phyloP scores from a whole-genome alignment of 768 basidiomycete species.

The Lepiota subincarnata region DNA sequence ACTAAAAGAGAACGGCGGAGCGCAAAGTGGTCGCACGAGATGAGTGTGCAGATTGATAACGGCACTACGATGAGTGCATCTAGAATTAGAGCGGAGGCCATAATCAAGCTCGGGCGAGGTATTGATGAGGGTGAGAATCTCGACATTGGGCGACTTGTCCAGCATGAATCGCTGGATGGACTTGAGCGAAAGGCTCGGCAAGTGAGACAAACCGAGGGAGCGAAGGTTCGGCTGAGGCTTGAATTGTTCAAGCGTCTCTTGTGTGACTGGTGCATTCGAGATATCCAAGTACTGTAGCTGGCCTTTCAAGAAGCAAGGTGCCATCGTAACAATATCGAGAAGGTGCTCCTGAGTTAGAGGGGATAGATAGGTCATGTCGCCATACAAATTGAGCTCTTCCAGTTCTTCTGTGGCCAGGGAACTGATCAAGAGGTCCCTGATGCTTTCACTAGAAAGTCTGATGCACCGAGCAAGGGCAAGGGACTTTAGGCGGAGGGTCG shows the following conservation, averaged over 20 bases:
- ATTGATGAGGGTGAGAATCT: constrained; percentile 77
- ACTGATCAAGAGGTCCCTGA: constrained; percentile 67
- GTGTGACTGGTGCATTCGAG: constrained; percentile 74
- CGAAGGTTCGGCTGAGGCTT: constrained; percentile 70
- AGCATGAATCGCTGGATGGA: constrained; percentile 66
- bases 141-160: constrained; percentile 68
- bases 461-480: constrained; percentile 86
- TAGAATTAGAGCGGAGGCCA: constrained; percentile 35
- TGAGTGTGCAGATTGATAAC: constrained; percentile 73
- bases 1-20: constrained; percentile 70
- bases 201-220: constrained; percentile 87
- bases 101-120: constrained; percentile 75
- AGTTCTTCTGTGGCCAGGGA: constrained; percentile 61
- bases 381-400: constrained; percentile 82
- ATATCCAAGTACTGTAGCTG: constrained; percentile 85
- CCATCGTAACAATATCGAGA: constrained; percentile 56
- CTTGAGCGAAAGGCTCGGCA: constrained; percentile 63
- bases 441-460: constrained; percentile 73
- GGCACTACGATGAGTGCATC: constrained; percentile 56
- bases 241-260: constrained; percentile 48
- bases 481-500: constrained; percentile 65
- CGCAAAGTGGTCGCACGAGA: constrained; percentile 77
- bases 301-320: constrained; percentile 77
- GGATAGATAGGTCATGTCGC: constrained; percentile 78
- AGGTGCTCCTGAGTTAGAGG: constrained; percentile 69